A percentile compares a stretch with the other conserved stretches of the same genome.
Conservation (phyloP, 148 eudicot genomes). For the Cornus florida region DNA sequence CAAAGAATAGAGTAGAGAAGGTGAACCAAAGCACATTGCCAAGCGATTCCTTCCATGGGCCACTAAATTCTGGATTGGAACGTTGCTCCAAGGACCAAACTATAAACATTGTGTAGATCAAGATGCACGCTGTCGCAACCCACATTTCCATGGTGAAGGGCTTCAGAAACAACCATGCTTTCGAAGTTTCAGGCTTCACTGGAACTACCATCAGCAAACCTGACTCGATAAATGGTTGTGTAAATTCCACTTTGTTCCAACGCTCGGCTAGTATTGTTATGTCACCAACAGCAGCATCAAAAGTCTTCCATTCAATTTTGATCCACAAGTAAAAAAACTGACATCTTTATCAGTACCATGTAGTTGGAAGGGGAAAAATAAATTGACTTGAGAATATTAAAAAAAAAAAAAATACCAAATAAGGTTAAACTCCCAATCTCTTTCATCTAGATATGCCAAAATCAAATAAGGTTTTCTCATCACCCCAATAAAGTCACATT, state of each 20-base stretch:
- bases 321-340: background rate
- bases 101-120: constrained; percentile 23
- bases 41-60: constrained; percentile 18
- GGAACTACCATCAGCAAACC: constrained; percentile 28
- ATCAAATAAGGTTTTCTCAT: too few relatives aligned
- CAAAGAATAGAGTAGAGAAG: constrained; percentile 23
- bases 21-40: constrained; percentile 25
- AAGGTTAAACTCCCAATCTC: too few relatives aligned
- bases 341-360: too few relatives aligned
- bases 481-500: too few relatives aligned
- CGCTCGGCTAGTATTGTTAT: constrained; percentile 25
- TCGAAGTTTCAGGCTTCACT: background rate
- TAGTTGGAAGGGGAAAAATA: too few relatives aligned
- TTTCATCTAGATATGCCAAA: too few relatives aligned
- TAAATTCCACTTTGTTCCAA: constrained; percentile 25
- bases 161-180: constrained; percentile 27
- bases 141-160: constrained; percentile 32
- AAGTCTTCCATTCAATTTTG: constrained; percentile 5
- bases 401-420: too few relatives aligned
- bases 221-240: constrained; percentile 31
- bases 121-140: constrained; percentile 12
- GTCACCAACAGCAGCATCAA: constrained; percentile 32
- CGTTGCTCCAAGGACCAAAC: constrained; percentile 27
- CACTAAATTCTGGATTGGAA: constrained; percentile 11
- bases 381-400: too few relatives aligned